Conservation (phyloP, 2,329 filamentous ascomycete genomes). For the Intubia oerlemansii region DNA sequence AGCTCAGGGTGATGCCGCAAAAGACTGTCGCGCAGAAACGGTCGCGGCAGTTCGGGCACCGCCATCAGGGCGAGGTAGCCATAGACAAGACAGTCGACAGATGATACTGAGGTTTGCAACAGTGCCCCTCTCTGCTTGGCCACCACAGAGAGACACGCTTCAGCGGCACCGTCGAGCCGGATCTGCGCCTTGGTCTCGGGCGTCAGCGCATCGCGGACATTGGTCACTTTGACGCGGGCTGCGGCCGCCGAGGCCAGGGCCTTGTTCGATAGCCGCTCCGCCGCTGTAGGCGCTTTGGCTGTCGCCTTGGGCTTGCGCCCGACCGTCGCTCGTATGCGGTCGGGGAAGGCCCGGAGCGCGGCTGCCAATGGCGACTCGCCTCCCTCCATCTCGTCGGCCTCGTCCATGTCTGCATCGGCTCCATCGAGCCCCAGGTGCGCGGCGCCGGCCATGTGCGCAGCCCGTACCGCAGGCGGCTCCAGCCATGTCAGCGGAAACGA, state of each 20-base stretch:
- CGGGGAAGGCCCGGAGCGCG: slow-evolving; percentile 6
- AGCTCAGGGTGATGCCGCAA: slow-evolving; percentile 5
- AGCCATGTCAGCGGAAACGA: slow-evolving; percentile 80
- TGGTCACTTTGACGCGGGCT: too few species aligned
- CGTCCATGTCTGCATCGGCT: slow-evolving; percentile 12
- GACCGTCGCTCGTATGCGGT: slow-evolving; percentile 4
- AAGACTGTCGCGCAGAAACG: slow-evolving; percentile 13
- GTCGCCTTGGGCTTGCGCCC: not conserved
- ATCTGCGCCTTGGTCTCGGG: slow-evolving; percentile 56
- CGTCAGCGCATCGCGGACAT: slow-evolving; percentile 39
- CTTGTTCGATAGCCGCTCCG: too few species aligned
- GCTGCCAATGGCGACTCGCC: slow-evolving; percentile 3
- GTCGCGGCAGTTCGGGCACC: slow-evolving; percentile 14
- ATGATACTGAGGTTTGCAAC: too few species aligned
- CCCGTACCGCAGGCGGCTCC: slow-evolving; percentile 51
- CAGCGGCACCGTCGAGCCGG: slow-evolving; percentile 50
- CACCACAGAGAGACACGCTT: slow-evolving; percentile 50
- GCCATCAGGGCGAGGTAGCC: slow-evolving; percentile 63
- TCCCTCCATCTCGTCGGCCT: slow-evolving; percentile 21
- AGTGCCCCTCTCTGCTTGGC: slow-evolving; percentile 18
- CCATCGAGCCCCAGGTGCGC: slow-evolving; percentile 48
- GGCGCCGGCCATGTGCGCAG: slow-evolving; percentile 47
- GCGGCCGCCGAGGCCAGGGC: not conserved
- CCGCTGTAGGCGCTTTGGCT: too few species aligned
- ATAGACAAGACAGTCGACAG: slow-evolving; percentile 59